phyloP scores from a whole-genome alignment of 2,329 filamentous ascomycete species.

The Ceratocystis ficicola region DNA sequence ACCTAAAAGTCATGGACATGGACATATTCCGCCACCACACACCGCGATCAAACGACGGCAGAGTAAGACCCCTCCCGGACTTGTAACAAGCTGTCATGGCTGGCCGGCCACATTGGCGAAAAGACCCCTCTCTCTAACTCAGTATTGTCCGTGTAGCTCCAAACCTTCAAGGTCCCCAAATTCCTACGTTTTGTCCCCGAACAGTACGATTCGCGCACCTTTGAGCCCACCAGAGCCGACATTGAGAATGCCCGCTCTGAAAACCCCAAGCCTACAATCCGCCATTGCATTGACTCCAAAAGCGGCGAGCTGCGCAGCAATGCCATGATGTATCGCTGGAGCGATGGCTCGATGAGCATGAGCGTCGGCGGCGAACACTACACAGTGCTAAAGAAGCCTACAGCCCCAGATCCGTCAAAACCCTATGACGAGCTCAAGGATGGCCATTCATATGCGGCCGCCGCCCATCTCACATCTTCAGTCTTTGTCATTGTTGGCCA shows the following conservation, averaged over 20 bases:
- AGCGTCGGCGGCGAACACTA: constrained; percentile 66
- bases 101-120: not conserved
- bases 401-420: constrained; percentile 50
- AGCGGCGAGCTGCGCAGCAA: constrained; percentile 61
- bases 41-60: constrained; percentile 58
- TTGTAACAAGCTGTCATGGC: not conserved
- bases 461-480: constrained; percentile 55
- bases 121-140: constrained; percentile 8
- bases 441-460: constrained; percentile 63
- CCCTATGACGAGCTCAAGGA: constrained; percentile 56
- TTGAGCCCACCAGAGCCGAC: constrained; percentile 47
- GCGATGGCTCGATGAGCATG: constrained; percentile 63
- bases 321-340: constrained; percentile 63
- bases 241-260: constrained; percentile 42
- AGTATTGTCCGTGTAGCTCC: constrained; percentile 9
- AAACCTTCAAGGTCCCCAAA: constrained; percentile 41
- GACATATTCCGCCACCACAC: constrained; percentile 56
- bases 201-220: constrained; percentile 53
- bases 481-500: constrained; percentile 63
- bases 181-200: constrained; percentile 60
- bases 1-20: constrained; percentile 50
- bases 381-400: constrained; percentile 57
- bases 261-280: constrained; percentile 51
- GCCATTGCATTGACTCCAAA: constrained; percentile 56
- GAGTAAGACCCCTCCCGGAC: constrained; percentile 38